Evolutionary conservation across 2,329 filamentous ascomycete genomes (phyloP).

Genomic region (Fulvia fulva): DNA sequence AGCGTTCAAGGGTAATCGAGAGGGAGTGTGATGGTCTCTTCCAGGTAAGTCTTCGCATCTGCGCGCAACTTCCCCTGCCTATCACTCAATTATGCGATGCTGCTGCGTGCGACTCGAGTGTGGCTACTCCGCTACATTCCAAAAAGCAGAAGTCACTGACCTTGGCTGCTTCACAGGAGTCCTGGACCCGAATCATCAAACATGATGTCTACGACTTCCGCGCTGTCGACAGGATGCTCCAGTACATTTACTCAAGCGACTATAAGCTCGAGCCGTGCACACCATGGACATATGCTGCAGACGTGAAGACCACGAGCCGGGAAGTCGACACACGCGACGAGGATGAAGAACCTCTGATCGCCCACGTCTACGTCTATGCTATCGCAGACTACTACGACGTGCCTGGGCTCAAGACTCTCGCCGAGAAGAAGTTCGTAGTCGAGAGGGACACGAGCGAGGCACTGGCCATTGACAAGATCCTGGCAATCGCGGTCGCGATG

Average conservation of each 20-base stretch:
- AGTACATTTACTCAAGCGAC: constrained; percentile 3
- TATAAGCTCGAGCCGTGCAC: background rate
- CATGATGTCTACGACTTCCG: constrained; percentile 2
- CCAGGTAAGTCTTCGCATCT: background rate
- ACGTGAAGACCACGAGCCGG: too few species aligned
- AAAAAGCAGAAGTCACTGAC: too few species aligned
- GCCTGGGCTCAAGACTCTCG: background rate
- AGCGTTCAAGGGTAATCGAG: background rate
- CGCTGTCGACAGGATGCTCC: constrained; percentile 2
- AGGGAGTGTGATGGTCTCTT: background rate
- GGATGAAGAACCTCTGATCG: background rate
- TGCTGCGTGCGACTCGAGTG: too few species aligned
- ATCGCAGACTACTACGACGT: background rate
- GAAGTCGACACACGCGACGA: background rate
- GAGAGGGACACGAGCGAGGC: too few species aligned
- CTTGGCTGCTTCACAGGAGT: background rate
- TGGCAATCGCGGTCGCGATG: too few species aligned
- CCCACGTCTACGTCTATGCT: background rate
- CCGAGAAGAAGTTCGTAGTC: background rate
- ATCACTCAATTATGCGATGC: too few species aligned
- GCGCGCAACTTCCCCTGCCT: background rate
- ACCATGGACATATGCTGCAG: too few species aligned
- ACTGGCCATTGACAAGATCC: too few species aligned
- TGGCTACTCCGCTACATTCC: too few species aligned
- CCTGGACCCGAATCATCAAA: background rate